Evolutionary conservation across 2,329 filamentous ascomycete species (phyloP).

Genomic region (Laburnicola sp.): DNA sequence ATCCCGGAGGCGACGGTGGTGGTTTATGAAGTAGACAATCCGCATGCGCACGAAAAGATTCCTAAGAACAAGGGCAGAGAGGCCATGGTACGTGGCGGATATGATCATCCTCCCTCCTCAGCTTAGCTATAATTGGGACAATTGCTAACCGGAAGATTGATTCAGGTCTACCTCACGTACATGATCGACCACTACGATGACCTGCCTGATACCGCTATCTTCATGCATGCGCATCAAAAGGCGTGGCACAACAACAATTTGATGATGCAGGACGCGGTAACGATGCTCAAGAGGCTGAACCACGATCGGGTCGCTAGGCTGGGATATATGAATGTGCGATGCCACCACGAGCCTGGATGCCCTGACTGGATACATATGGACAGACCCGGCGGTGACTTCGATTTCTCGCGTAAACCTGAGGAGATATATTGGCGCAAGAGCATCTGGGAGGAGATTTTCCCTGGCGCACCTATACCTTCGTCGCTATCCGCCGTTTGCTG

Average conservation of each 20-base stretch:
- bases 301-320: conserved; percentile 55
- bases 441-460: conserved; percentile 49
- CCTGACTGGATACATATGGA: conserved; percentile 60
- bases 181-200: conserved; percentile 65
- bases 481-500: conserved; percentile 55
- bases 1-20: conserved; percentile 44
- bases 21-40: conserved; percentile 59
- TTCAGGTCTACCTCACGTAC: conserved; percentile 59
- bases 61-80: conserved; percentile 65
- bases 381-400: conserved; percentile 45
- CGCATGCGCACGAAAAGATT: conserved; percentile 52
- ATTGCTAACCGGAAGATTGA: conserved; percentile 10
- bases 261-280: conserved; percentile 54
- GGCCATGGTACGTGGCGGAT: conserved; percentile 51
- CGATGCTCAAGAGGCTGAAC: conserved; percentile 57
- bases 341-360: conserved; percentile 61
- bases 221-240: conserved; percentile 59
- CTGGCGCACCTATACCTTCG: conserved; percentile 42
- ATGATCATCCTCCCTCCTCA: background rate
- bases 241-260: conserved; percentile 65
- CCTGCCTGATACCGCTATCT: conserved; percentile 61
- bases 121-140: background rate
- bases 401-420: conserved; percentile 46
- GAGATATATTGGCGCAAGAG: conserved; percentile 40
- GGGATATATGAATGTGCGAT: conserved; percentile 65